Evolutionary conservation across 805 yeast species (phyloP).

Genomic region (Metschnikowia cubensis): DNA sequence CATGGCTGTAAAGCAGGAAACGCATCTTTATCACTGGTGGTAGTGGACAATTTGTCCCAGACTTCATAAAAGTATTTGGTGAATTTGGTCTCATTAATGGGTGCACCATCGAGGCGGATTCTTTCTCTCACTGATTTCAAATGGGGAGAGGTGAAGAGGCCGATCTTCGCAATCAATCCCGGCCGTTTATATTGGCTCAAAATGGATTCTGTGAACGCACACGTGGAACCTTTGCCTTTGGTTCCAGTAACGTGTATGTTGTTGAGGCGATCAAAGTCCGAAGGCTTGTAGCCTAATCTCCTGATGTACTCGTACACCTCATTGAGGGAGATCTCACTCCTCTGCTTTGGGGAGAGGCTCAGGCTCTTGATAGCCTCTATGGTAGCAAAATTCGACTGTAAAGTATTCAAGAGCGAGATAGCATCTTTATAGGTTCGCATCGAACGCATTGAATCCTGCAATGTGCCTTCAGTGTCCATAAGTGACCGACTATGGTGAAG

Average conservation of each 20-base stretch:
- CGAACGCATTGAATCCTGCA: conserved; percentile 18
- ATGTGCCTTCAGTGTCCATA: conserved; percentile 2
- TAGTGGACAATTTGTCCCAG: conserved; percentile 71
- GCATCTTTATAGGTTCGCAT: conserved; percentile 58
- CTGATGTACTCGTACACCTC: conserved; percentile 61
- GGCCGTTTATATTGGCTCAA: conserved; percentile 53
- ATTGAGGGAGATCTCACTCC: conserved; percentile 63
- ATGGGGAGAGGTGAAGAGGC: conserved; percentile 96
- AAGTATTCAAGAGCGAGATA: conserved; percentile 71
- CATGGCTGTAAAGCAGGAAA: conserved; percentile 70
- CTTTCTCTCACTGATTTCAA: conserved; percentile 89
- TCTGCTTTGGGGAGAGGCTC: conserved; percentile 42
- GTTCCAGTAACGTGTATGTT: conserved; percentile 95
- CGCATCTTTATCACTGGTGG: conserved; percentile 48
- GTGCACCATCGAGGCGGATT: conserved; percentile 80
- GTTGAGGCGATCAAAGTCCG: conserved; percentile 70
- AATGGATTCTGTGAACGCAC: conserved; percentile 87
- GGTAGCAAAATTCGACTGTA: conserved; percentile 89
- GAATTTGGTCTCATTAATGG: conserved; percentile 73
- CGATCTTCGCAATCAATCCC: conserved; percentile 55
- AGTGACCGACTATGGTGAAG: neutral
- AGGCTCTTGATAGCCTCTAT: conserved; percentile 81
- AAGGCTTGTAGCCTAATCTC: conserved; percentile 42
- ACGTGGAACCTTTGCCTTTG: conserved; percentile 97
- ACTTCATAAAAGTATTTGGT: conserved; percentile 90